Evolutionary conservation across 2,329 filamentous ascomycete genomes (phyloP).

Genomic region (Aspergillus ustus): DNA sequence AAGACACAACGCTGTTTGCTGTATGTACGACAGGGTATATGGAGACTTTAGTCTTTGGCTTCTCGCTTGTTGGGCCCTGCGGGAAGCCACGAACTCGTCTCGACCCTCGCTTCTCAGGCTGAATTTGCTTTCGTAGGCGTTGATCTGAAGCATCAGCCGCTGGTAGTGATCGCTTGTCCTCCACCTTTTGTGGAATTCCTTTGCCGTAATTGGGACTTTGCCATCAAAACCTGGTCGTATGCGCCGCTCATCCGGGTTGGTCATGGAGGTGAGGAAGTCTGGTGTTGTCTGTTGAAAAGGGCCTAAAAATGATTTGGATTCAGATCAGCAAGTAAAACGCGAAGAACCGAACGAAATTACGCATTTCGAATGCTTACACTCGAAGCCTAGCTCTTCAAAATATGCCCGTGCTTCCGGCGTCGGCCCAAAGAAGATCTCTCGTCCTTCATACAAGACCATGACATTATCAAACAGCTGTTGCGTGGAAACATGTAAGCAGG

Average conservation of each 20-base stretch:
- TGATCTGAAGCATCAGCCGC: too few species aligned
- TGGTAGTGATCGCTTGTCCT: background rate
- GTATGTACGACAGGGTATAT: background rate
- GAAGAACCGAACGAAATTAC: too few species aligned
- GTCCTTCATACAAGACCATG: slow-evolving; percentile 63
- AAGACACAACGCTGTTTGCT: background rate
- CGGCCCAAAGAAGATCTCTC: slow-evolving; percentile 53
- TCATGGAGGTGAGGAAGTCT: slow-evolving; percentile 36
- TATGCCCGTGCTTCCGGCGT: slow-evolving; percentile 61
- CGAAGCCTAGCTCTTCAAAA: slow-evolving; percentile 58
- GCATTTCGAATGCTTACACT: too few species aligned
- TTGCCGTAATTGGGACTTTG: slow-evolving; percentile 65
- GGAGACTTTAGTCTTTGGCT: too few species aligned
- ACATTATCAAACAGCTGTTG: slow-evolving; percentile 63
- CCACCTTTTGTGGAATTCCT: slow-evolving; percentile 62
- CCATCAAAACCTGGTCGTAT: slow-evolving; percentile 55
- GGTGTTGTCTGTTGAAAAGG: background rate
- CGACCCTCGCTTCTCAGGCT: too few species aligned
- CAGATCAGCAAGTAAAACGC: too few species aligned
- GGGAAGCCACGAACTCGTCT: too few species aligned
- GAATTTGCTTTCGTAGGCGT: too few species aligned
- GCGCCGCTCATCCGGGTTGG: slow-evolving; percentile 63
- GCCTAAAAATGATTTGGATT: slow-evolving; percentile 42
- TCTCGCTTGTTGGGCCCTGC: too few species aligned
- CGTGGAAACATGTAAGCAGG: too few species aligned